Conservation (phyloP, 768 basidiomycete species). For the Strobilomyces confusus region DNA sequence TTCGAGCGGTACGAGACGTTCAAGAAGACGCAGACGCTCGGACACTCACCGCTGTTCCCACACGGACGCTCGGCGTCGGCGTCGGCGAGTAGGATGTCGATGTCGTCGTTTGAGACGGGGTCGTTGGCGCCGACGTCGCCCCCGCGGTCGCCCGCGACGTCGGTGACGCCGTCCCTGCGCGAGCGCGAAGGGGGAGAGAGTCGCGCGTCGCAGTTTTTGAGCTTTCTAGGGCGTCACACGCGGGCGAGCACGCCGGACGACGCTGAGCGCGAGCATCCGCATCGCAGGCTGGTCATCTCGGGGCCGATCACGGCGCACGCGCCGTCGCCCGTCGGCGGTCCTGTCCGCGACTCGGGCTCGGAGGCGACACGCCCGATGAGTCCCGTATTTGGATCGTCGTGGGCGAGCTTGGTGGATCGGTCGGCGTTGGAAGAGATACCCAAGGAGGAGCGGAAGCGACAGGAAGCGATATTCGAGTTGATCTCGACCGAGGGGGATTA, state of each 20-base stretch:
- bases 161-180: constrained; percentile 28
- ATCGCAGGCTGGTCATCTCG: constrained; percentile 58
- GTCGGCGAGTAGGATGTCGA: constrained; percentile 49
- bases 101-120: constrained; percentile 53
- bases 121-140: constrained; percentile 34
- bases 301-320: constrained; percentile 50
- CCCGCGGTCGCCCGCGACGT: constrained; percentile 36
- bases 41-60: constrained; percentile 4
- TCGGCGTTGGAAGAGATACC: constrained; percentile 81
- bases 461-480: constrained; percentile 96
- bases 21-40: constrained; percentile 45
- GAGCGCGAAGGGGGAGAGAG: constrained; percentile 25
- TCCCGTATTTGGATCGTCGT: constrained; percentile 71
- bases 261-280: constrained; percentile 41
- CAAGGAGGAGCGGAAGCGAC: constrained; percentile 72
- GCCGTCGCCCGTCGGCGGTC: constrained; percentile 8
- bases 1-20: constrained; percentile 89
- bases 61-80: constrained; percentile 1
- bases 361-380: constrained; percentile 41
- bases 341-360: background rate
- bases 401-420: constrained; percentile 89
- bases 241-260: constrained; percentile 46
- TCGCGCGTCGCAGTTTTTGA: constrained; percentile 48
- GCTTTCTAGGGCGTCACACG: constrained; percentile 54
- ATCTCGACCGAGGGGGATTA: constrained; percentile 89